Evolutionary conservation across 306 rosid genomes (phyloP).

Genomic region (Begonia peltatifolia): DNA sequence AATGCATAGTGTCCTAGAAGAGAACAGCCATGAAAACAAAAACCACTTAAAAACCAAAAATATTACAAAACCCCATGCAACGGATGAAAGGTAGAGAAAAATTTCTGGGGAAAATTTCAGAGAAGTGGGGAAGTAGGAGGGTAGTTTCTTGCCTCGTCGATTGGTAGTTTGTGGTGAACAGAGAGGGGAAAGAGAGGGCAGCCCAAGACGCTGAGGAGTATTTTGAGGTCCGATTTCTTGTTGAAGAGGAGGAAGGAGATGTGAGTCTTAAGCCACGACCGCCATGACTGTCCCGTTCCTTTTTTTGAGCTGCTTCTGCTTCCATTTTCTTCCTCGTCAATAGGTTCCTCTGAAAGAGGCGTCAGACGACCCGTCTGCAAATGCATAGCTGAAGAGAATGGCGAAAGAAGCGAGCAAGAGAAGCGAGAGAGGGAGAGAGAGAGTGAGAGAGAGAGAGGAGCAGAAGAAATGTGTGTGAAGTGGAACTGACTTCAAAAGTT

Average conservation of each 20-base stretch:
- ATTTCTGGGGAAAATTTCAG: not conserved
- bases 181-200: constrained; percentile 86
- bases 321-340: constrained; percentile 37
- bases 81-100: not conserved
- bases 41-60: too few species aligned
- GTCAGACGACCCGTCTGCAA: constrained; percentile 56
- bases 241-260: constrained; percentile 32
- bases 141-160: constrained; percentile 34
- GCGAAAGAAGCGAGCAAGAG: not conserved
- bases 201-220: constrained; percentile 79
- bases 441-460: not conserved
- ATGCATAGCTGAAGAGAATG: not conserved
- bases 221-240: constrained; percentile 60
- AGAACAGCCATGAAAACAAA: too few species aligned
- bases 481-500: not conserved
- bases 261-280: constrained; percentile 77
- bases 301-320: constrained; percentile 21
- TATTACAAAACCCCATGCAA: too few species aligned
- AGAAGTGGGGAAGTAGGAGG: not conserved
- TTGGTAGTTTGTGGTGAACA: constrained; percentile 24
- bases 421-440: constrained; percentile 1
- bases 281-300: constrained; percentile 50
- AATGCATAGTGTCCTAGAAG: too few species aligned
- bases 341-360: constrained; percentile 79
- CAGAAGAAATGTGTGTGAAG: constrained; percentile 7